A percentile compares a stretch with the other conserved stretches of the same genome.
Conservation (phyloP, 805 yeast species). For the Candida glaebosa region DNA sequence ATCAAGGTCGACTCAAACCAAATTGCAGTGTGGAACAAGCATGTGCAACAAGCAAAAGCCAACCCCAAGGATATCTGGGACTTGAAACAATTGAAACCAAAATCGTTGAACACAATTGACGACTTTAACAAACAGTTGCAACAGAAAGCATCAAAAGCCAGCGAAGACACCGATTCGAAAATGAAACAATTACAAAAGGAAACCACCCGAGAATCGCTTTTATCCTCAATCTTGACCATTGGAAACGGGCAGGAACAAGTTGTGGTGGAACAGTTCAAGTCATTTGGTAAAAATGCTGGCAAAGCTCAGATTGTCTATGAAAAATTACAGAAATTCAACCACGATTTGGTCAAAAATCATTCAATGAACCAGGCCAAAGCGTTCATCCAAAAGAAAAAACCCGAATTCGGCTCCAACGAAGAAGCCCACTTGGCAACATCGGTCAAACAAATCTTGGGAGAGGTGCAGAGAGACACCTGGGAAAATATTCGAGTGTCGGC, state of each 20-base stretch:
- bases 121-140: constrained; percentile 10
- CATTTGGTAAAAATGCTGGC: constrained; percentile 31
- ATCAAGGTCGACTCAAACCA: constrained; percentile 69
- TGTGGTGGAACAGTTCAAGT: constrained; percentile 27
- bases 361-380: constrained; percentile 20
- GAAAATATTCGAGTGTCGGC: constrained; percentile 30
- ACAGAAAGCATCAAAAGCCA: constrained; percentile 23
- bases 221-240: constrained; percentile 39
- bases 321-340: constrained; percentile 24
- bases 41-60: constrained; percentile 54
- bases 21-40: constrained; percentile 71
- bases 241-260: constrained; percentile 25
- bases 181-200: constrained; percentile 42
- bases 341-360: constrained; percentile 18
- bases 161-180: constrained; percentile 35
- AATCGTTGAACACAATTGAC: constrained; percentile 28
- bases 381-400: constrained; percentile 30
- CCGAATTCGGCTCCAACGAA: constrained; percentile 26
- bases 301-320: constrained; percentile 34
- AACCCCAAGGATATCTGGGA: constrained; percentile 59
- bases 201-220: constrained; percentile 45
- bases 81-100: constrained; percentile 40
- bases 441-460: constrained; percentile 34
- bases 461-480: constrained; percentile 30
- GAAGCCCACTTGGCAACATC: constrained; percentile 30